Percentiles rank a stretch among this genome's conserved stretches.
Evolutionary conservation across 2,329 filamentous ascomycete species (phyloP).

Genomic region (Phialocephala sp.): DNA sequence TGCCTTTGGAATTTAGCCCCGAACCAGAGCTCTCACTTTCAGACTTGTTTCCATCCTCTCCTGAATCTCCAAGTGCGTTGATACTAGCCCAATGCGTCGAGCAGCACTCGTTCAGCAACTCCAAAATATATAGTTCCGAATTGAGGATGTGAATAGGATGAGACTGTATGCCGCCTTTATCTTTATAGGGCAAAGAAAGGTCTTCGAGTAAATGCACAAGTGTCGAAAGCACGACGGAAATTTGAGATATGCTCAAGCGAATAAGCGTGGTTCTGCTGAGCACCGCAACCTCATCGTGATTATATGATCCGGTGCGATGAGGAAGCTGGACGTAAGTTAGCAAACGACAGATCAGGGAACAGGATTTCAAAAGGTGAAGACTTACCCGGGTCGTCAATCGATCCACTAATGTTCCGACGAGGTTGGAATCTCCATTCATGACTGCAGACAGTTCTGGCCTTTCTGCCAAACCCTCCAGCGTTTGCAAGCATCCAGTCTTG

Average conservation of each 20-base stretch:
- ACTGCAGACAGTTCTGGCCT: slow-evolving; percentile 32
- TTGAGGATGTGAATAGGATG: slow-evolving; percentile 66
- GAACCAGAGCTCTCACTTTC: slow-evolving; percentile 35
- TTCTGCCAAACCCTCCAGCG: slow-evolving; percentile 34
- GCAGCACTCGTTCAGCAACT: slow-evolving; percentile 69
- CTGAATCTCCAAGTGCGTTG: slow-evolving; percentile 37
- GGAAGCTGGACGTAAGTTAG: slow-evolving; percentile 55
- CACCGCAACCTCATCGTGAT: slow-evolving; percentile 64
- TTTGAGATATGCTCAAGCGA: slow-evolving; percentile 61
- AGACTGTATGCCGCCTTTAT: slow-evolving; percentile 52
- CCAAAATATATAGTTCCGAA: slow-evolving; percentile 69
- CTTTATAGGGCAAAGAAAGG: slow-evolving; percentile 59
- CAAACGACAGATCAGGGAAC: neutral
- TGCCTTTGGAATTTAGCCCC: slow-evolving; percentile 24
- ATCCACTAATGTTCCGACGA: slow-evolving; percentile 67
- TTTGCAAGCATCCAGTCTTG: slow-evolving; percentile 18
- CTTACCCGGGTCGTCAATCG: slow-evolving; percentile 66
- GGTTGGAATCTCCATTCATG: slow-evolving; percentile 65
- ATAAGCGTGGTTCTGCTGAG: slow-evolving; percentile 67
- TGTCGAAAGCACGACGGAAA: slow-evolving; percentile 60
- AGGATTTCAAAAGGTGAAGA: slow-evolving; percentile 6
- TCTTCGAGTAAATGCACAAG: slow-evolving; percentile 64
- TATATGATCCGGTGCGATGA: slow-evolving; percentile 65
- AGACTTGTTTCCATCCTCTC: slow-evolving; percentile 31
- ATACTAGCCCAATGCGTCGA: slow-evolving; percentile 62